Conservation (phyloP, 441 rosid genomes). For the Flueggea neowawraea region DNA sequence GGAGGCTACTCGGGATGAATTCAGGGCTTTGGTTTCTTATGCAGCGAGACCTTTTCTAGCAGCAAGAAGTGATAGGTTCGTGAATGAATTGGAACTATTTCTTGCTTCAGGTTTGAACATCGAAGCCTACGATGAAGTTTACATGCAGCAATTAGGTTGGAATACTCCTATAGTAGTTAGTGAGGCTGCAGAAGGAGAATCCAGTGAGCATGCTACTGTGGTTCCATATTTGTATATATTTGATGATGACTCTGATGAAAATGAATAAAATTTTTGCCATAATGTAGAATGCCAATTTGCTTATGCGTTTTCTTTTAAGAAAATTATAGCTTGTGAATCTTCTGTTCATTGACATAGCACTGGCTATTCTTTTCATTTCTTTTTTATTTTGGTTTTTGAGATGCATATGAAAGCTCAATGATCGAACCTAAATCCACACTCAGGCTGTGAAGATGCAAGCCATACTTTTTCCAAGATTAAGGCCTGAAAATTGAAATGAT, state of each 20-base stretch:
- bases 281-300: no score
- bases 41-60: slow-evolving; percentile 71
- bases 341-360: no score
- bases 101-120: slow-evolving; percentile 69
- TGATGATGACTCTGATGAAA: slow-evolving; percentile 44
- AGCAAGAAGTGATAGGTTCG: slow-evolving; percentile 63
- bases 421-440: no score
- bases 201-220: slow-evolving; percentile 12
- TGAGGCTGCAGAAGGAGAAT: slow-evolving; percentile 21
- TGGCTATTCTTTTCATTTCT: no score
- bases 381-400: no score
- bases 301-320: no score
- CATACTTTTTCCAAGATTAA: no score
- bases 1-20: slow-evolving; percentile 42
- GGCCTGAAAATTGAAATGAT: no score
- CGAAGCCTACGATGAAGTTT: slow-evolving; percentile 73
- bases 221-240: slow-evolving; percentile 50
- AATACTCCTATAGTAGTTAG: slow-evolving; percentile 23
- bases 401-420: no score
- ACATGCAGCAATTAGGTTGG: slow-evolving; percentile 42
- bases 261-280: slow-evolving; percentile 17
- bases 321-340: no score
- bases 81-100: slow-evolving; percentile 63
- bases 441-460: no score
- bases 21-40: slow-evolving; percentile 43